A percentile compares a stretch with the other conserved stretches of the same genome.
These are phyloP conservation scores for Kwoniella mangroviensis DNA, from an alignment of 768 basidiomycete species.

Conservation along the genomic window DNA sequence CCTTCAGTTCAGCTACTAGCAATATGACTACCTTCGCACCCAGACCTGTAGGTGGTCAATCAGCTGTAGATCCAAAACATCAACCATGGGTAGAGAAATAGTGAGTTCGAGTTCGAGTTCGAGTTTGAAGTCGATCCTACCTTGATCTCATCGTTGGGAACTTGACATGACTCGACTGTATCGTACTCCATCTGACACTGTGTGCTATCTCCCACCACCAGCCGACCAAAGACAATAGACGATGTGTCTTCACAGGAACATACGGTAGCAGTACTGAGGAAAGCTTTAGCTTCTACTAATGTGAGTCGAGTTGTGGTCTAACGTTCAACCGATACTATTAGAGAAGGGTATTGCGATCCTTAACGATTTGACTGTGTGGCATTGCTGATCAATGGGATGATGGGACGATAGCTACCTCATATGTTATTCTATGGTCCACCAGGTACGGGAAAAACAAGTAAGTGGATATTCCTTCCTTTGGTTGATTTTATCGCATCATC, in stretches of 20 bases:
- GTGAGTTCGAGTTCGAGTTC: conserved; percentile 60
- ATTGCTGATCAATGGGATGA: not conserved
- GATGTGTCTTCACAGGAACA: conserved; percentile 98
- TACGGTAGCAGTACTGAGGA: conserved; percentile 86
- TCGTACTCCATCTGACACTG: no score
- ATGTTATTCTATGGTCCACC: conserved; percentile 99
- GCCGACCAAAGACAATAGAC: conserved; percentile 95
- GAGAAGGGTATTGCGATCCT: no score
- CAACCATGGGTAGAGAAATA: conserved; percentile 97
- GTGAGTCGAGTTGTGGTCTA: conserved; percentile 60
- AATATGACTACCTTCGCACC: conserved; percentile 34
- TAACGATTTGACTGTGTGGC: not conserved
- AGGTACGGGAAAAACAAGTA: conserved; percentile 93
- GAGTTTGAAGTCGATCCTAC: conserved; percentile 14
- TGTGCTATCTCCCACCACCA: conserved; percentile 50
- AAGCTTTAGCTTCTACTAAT: conserved; percentile 90
- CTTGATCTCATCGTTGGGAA: not conserved
- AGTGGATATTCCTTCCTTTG: conserved; percentile 10
- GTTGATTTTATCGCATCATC: no score
- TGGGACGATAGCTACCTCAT: conserved; percentile 77
- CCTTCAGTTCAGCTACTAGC: not conserved
- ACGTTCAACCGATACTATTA: no score
- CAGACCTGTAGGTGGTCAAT: conserved; percentile 30
- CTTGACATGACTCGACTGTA: not conserved
- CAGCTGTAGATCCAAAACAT: conserved; percentile 45